These are phyloP conservation scores for Zalaria obscura DNA, from an alignment of 2,329 filamentous ascomycete species.

Conservation along the genomic window DNA sequence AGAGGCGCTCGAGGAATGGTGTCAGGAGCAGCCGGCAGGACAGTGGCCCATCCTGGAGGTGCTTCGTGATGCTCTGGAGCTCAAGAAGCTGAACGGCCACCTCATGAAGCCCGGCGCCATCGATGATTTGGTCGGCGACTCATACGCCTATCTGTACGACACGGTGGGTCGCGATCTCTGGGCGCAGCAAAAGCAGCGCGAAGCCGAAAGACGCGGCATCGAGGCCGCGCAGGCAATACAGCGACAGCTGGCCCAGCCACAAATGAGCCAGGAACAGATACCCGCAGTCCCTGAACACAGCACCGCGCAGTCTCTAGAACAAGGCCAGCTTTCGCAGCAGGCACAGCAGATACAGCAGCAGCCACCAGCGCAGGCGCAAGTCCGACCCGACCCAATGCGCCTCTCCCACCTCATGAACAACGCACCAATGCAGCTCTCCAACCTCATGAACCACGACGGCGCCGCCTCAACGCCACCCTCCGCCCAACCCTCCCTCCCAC, in stretches of 20 bases:
- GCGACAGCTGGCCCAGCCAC: too few relatives aligned
- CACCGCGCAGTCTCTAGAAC: conserved; percentile 4
- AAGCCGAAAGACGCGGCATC: conserved; percentile 5
- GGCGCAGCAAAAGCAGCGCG: conserved; percentile 11
- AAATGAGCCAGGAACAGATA: too few relatives aligned
- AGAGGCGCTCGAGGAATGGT: conserved; percentile 45
- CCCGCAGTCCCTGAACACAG: too few relatives aligned
- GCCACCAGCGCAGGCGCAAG: background rate
- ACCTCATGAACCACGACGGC: conserved; percentile 6
- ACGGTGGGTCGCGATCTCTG: conserved; percentile 49
- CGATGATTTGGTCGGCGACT: conserved; percentile 87
- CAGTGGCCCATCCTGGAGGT: conserved; percentile 41
- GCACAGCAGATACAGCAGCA: too few relatives aligned
- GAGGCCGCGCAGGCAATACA: background rate
- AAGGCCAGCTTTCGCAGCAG: conserved; percentile 1
- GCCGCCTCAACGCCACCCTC: background rate
- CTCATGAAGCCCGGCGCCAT: conserved; percentile 76
- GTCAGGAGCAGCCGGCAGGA: conserved; percentile 32
- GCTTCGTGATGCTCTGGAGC: conserved; percentile 51
- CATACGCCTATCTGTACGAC: conserved; percentile 65
- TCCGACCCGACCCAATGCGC: conserved; percentile 11
- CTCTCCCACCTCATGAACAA: conserved; percentile 17
- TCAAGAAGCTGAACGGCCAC: conserved; percentile 70
- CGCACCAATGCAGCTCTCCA: conserved; percentile 6
- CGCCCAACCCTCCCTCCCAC: background rate